Base-by-base conservation (phyloP, 495 filamentous ascomycete genomes). In the Neurospora discreta region DNA sequence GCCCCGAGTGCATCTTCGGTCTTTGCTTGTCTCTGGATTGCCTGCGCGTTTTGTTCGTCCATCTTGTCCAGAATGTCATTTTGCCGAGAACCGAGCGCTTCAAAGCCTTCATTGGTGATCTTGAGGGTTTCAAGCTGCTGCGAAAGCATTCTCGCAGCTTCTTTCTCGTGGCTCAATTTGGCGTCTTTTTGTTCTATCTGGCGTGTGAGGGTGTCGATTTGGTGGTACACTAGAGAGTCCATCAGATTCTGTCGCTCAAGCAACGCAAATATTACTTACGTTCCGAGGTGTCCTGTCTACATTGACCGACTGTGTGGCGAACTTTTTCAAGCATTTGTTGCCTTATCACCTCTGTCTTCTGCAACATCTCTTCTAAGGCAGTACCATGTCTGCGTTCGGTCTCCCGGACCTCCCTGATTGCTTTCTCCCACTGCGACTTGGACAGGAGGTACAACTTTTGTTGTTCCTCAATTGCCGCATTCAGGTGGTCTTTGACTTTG, bases 381-480 rank as follows among this genome's bases (percentile, higher is more conserved):
- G 71, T 26, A 26, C 72, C 75, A 36, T 76, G 76, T 1, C 39
- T 15, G 11, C 69, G 26, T 15, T 76, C 75, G 20, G 75, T 77
- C 10, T 70, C 70, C 43, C 70, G 77, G 1, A 82, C 70, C 26
- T 78, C 65, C 5, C 75, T 69, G 16, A 77, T 78, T 0, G 77
- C 68, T 11, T 78, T 72, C 3, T 78, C 69, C 39, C 76, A 82
- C 11, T 71, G 77, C 15, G 77, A 70, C 46, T 77, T 80, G 33
- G 74, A 77, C 33, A 75, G 74, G 41, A 60, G 68, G 70, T 80
- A 84, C 1, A 84, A 73, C 20, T 70, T 68, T 70, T 83, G 83
- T 39, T 84, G 82, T 60, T 85, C 82, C 7, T 76, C 71, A 8
- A 83, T 80, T 3, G 80, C 80, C 26, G 76, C 71, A 71, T 82